Percentiles rank a stretch among this genome's conserved stretches.
Conservation (phyloP, 1,284 basidiomycete genomes). For the Austroboletus rostrupii region DNA sequence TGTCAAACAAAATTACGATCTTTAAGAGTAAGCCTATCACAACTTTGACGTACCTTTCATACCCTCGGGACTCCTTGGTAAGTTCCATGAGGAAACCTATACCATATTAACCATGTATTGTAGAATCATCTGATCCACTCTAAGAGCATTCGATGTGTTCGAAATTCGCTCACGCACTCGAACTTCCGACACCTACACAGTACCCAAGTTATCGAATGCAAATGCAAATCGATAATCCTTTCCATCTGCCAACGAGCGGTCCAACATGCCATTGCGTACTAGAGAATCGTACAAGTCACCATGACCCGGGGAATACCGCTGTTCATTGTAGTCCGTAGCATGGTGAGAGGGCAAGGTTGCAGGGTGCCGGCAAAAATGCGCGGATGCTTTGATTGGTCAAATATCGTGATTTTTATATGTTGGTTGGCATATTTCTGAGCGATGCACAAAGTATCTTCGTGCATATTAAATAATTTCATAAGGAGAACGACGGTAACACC, state of each 20-base stretch:
- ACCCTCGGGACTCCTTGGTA: slow-evolving; percentile 99
- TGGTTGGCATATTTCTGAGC: slow-evolving; percentile 99
- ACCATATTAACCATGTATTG: slow-evolving; percentile 89
- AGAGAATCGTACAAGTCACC: slow-evolving; percentile 95
- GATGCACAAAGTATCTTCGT: slow-evolving; percentile 93
- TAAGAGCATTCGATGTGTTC: slow-evolving; percentile 22
- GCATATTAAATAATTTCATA: slow-evolving; percentile 99
- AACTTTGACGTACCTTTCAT: slow-evolving; percentile 56
- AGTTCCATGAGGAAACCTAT: slow-evolving; percentile 98
- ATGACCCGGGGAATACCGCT: slow-evolving; percentile 99
- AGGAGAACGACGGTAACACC: slow-evolving; percentile 91
- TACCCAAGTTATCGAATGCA: slow-evolving; percentile 98
- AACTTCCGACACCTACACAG: slow-evolving; percentile 65
- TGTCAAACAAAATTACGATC: too few relatives aligned
- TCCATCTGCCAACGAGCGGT: slow-evolving; percentile 91
- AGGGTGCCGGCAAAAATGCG: slow-evolving; percentile 95
- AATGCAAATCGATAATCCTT: slow-evolving; percentile 99
- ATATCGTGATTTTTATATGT: slow-evolving; percentile 91
- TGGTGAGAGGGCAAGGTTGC: slow-evolving; percentile 82
- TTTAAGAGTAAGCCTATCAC: too few relatives aligned
- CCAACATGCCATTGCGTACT: slow-evolving; percentile 92
- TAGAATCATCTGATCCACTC: slow-evolving; percentile 79
- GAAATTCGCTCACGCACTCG: slow-evolving; percentile 21
- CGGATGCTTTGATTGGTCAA: slow-evolving; percentile 98
- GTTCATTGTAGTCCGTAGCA: slow-evolving; percentile 88